Conservation (phyloP, 2,329 filamentous ascomycete genomes). For the Cordyceps tenuipes region DNA sequence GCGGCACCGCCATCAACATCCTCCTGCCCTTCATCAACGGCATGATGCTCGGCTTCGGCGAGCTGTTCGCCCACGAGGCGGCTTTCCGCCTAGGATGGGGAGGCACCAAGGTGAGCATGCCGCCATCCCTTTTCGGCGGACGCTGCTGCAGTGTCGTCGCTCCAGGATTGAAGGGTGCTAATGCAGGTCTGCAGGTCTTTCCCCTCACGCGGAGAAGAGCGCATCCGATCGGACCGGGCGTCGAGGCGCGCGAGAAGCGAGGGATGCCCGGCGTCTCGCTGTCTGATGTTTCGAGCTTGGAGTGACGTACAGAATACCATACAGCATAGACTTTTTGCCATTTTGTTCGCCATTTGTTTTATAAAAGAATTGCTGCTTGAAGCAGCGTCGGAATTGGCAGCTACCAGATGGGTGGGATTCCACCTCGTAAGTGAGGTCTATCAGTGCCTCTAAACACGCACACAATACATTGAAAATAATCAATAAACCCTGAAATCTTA, state of each 20-base stretch:
- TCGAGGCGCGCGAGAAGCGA: constrained; percentile 66
- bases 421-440: neutral
- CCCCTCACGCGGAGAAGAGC: constrained; percentile 51
- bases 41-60: constrained; percentile 95
- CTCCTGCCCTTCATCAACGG: constrained; percentile 93
- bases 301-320: constrained; percentile 2
- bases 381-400: neutral
- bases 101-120: constrained; percentile 73
- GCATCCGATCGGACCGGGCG: constrained; percentile 68
- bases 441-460: neutral
- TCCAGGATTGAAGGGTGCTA: neutral
- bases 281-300: constrained; percentile 59
- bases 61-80: constrained; percentile 91
- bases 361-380: neutral
- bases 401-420: neutral
- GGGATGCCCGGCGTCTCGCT: constrained; percentile 38
- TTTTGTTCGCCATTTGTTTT: neutral
- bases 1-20: constrained; percentile 92
- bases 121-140: neutral
- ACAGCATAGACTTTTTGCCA: neutral
- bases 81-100: constrained; percentile 92
- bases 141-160: too few species aligned
- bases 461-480: neutral
- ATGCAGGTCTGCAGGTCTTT: constrained; percentile 39
- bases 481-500: neutral